Percentiles rank a stretch among this genome's conserved stretches.
Evolutionary conservation across 352 stramenopile genomes (phyloP).

Genomic region (Phytophthora uliginosa): DNA sequence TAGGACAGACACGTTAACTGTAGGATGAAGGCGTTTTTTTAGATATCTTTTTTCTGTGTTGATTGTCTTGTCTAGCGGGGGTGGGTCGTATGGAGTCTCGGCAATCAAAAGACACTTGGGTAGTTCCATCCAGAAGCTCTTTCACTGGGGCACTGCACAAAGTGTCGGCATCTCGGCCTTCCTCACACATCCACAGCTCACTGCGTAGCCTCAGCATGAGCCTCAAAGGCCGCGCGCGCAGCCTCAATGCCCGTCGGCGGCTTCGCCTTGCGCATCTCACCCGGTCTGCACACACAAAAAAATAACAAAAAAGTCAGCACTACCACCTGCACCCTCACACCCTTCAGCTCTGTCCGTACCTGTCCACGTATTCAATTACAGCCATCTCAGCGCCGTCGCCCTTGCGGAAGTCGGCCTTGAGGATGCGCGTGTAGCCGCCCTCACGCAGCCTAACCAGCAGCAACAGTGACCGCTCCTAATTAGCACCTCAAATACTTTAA

Average conservation of each 20-base stretch:
- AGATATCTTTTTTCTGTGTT: constrained; percentile 45
- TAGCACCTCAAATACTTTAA: background rate
- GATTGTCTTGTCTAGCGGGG: constrained; percentile 26
- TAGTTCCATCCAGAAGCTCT: background rate
- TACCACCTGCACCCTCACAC: background rate
- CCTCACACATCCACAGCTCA: constrained; percentile 20
- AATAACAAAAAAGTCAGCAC: background rate
- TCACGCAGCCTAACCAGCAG: constrained; percentile 55
- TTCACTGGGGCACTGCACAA: background rate
- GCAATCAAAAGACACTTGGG: constrained; percentile 28
- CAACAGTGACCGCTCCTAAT: constrained; percentile 20
- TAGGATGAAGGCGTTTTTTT: constrained; percentile 25
- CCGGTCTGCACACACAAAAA: constrained; percentile 53
- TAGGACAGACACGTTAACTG: constrained; percentile 22
- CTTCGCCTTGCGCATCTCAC: constrained; percentile 88
- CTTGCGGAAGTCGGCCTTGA: constrained; percentile 95
- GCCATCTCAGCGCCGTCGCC: constrained; percentile 98
- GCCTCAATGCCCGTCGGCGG: constrained; percentile 69
- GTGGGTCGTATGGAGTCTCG: constrained; percentile 16
- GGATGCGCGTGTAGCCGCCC: constrained; percentile 97
- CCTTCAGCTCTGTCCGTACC: constrained; percentile 44
- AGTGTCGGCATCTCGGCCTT: constrained; percentile 20
- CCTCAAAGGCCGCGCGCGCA: constrained; percentile 57
- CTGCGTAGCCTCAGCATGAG: constrained; percentile 24
- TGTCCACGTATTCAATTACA: constrained; percentile 98